Evolutionary conservation across 768 basidiomycete species (phyloP).

Genomic region (Lactarius evosmus): DNA sequence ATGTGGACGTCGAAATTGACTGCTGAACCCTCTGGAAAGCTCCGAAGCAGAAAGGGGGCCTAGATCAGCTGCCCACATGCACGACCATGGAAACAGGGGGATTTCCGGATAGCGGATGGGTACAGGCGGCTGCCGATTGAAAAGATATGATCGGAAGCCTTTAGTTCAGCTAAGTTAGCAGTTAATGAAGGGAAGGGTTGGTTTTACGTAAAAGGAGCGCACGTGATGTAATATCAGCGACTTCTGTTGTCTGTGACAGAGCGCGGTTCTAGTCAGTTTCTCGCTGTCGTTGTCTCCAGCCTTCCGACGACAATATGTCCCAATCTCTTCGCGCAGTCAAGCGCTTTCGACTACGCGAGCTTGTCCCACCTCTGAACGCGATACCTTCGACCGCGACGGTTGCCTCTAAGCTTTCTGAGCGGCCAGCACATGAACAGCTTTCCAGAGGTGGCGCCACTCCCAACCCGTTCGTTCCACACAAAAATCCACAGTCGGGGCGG

Average conservation of each 20-base stretch:
- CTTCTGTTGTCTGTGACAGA: background rate
- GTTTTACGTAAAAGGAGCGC: slow-evolving; percentile 4
- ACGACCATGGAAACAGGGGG: slow-evolving; percentile 92
- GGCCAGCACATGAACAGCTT: slow-evolving; percentile 19
- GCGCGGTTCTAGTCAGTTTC: background rate
- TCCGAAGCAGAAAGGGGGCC: slow-evolving; percentile 51
- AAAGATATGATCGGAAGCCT: slow-evolving; percentile 48
- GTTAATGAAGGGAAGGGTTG: background rate
- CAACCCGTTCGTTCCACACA: slow-evolving; percentile 71
- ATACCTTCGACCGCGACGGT: slow-evolving; percentile 35
- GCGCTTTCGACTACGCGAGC: slow-evolving; percentile 47
- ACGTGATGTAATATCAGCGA: slow-evolving; percentile 10
- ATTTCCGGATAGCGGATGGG: slow-evolving; percentile 82
- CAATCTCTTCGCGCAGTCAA: slow-evolving; percentile 38
- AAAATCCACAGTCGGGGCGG: slow-evolving; percentile 55
- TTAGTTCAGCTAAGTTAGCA: background rate
- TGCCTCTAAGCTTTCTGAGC: slow-evolving; percentile 26
- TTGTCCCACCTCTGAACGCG: slow-evolving; percentile 40
- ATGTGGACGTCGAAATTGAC: slow-evolving; percentile 82
- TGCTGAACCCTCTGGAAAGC: slow-evolving; percentile 78
- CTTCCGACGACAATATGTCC: slow-evolving; percentile 8
- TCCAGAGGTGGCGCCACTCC: slow-evolving; percentile 28
- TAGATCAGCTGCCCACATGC: slow-evolving; percentile 74
- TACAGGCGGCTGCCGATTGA: slow-evolving; percentile 71
- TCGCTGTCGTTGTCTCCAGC: background rate